phyloP scores from a whole-genome alignment of 2,329 filamentous ascomycete genomes.

The Trichophyton mentagrophytes region DNA sequence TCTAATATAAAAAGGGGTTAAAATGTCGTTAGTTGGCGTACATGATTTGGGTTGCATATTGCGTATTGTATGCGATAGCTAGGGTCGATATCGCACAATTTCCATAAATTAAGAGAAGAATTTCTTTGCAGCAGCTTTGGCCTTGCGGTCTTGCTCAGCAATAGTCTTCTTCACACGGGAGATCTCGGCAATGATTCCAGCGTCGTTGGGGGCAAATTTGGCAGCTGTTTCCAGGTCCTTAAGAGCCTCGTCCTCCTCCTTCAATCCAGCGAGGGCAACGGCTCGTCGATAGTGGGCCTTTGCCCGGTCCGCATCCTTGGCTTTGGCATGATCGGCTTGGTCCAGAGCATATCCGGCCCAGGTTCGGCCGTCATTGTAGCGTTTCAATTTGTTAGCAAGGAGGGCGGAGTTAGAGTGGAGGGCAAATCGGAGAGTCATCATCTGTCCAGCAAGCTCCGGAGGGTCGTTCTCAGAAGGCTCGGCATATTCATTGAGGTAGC shows the following conservation, averaged over 20 bases:
- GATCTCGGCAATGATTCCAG: conserved; percentile 61
- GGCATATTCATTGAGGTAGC: conserved; percentile 78
- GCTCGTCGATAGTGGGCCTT: conserved; percentile 83
- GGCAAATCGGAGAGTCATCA: conserved; percentile 65
- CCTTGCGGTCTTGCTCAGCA: conserved; percentile 63
- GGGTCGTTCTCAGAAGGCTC: conserved; percentile 56
- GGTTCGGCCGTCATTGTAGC: conserved; percentile 56
- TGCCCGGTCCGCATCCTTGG: conserved; percentile 62
- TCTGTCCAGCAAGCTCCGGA: conserved; percentile 50
- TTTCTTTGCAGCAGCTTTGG: conserved; percentile 86
- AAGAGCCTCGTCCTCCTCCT: conserved; percentile 73
- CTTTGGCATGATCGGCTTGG: conserved; percentile 44
- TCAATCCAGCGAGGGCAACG: conserved; percentile 58
- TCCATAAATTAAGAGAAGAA: conserved; percentile 47
- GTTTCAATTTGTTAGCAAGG: conserved; percentile 65
- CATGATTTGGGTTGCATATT: background rate
- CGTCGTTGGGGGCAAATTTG: conserved; percentile 61
- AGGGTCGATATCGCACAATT: no score
- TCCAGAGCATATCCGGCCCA: conserved; percentile 63
- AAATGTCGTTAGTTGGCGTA: background rate
- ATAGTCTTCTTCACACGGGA: conserved; percentile 64
- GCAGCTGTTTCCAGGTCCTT: conserved; percentile 63
- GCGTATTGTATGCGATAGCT: background rate
- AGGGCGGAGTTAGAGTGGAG: conserved; percentile 83
- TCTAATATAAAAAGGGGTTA: background rate